Conservation (phyloP, 176 grass and related monocot genomes). For the Eleusine indica region DNA sequence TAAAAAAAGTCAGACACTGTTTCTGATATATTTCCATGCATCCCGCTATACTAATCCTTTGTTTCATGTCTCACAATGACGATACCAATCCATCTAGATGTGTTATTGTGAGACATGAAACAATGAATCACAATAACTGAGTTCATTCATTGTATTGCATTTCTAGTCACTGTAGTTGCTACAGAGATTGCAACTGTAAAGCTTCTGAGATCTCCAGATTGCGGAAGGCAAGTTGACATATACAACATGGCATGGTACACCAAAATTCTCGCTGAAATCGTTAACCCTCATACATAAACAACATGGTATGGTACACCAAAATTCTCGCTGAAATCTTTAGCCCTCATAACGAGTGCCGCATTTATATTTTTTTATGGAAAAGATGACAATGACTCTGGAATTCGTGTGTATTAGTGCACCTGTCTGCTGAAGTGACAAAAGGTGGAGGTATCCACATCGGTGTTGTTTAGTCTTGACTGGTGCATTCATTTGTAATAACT, state of each 20-base stretch:
- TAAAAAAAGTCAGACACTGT: constrained; percentile 23
- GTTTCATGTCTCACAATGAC: neutral
- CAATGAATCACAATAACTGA: neutral
- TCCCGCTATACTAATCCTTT: neutral
- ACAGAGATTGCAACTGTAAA: constrained; percentile 14
- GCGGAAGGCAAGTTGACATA: neutral
- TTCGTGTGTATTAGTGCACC: neutral
- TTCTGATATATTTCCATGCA: constrained; percentile 8
- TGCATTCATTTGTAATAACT: neutral
- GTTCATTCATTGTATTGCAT: neutral
- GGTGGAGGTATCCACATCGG: neutral
- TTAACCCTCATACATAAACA: neutral
- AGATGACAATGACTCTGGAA: neutral
- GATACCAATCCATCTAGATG: neutral
- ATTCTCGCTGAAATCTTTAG: neutral
- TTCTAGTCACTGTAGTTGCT: constrained; percentile 1
- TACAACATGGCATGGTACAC: neutral
- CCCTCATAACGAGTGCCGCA: neutral
- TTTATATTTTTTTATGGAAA: neutral
- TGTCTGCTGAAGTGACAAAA: neutral
- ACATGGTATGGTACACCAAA: neutral
- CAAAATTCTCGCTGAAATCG: neutral
- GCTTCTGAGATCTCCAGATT: neutral
- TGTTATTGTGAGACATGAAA: neutral
- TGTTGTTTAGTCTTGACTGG: neutral